phyloP scores from a whole-genome alignment of 192 early-diverging fungal species.

The Backusella liffmaniae region DNA sequence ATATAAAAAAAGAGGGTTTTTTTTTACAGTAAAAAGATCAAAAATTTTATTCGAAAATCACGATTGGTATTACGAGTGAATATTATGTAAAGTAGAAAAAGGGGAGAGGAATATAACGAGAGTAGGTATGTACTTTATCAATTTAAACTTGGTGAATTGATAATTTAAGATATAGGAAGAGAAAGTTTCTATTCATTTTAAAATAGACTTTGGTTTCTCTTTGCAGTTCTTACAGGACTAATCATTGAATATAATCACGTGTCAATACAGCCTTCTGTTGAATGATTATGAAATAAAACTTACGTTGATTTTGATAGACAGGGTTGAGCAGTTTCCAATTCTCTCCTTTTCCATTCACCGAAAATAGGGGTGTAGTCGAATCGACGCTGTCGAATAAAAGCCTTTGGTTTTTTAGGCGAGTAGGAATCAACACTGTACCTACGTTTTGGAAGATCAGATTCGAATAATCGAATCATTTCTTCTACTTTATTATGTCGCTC shows the following conservation, averaged over 20 bases:
- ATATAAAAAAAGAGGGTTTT: background rate
- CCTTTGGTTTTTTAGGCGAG: background rate
- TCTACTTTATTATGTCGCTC: conserved; percentile 1
- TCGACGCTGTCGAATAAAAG: background rate
- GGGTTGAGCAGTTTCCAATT: background rate
- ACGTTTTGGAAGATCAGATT: background rate
- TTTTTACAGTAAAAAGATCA: background rate
- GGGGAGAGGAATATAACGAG: background rate
- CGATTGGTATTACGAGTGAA: background rate
- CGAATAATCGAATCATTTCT: background rate
- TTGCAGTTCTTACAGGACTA: background rate
- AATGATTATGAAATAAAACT: background rate
- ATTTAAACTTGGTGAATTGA: background rate
- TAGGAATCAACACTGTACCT: background rate
- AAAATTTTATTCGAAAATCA: background rate
- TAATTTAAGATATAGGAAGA: background rate
- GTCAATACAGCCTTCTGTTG: background rate
- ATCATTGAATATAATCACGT: background rate
- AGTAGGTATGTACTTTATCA: background rate
- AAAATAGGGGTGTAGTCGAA: background rate
- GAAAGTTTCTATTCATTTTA: background rate
- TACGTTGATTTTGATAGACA: conserved; percentile 1
- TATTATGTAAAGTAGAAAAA: background rate
- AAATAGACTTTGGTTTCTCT: background rate
- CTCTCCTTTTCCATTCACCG: conserved; percentile 2